A percentile compares a stretch with the other conserved stretches of the same genome.
Evolutionary conservation across 345 rosid genomes (phyloP).

Genomic region (Gossypium arboreum): DNA sequence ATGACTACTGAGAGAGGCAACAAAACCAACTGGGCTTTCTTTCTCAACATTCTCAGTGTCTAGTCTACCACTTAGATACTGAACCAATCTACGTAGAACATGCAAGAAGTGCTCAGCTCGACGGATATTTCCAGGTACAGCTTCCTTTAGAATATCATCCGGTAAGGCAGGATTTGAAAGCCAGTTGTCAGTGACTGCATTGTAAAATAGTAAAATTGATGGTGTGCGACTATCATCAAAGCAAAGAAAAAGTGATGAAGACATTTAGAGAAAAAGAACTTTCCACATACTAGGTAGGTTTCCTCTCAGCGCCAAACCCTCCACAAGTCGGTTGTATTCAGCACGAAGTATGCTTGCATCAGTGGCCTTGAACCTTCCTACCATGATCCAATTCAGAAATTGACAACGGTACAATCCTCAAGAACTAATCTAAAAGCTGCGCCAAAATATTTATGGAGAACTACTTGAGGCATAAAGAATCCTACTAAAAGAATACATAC

Average conservation of each 20-base stretch:
- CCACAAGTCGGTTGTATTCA: slow-evolving; percentile 87
- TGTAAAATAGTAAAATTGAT: neutral
- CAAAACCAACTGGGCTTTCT: slow-evolving; percentile 89
- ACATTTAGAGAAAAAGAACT: neutral
- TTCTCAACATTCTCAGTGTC: slow-evolving; percentile 87
- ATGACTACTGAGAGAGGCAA: slow-evolving; percentile 55
- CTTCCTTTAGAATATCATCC: slow-evolving; percentile 88
- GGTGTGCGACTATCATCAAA: neutral
- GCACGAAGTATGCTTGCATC: slow-evolving; percentile 89
- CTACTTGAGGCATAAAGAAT: neutral
- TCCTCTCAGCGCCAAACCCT: slow-evolving; percentile 91
- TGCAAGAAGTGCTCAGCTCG: slow-evolving; percentile 94
- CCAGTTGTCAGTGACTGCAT: slow-evolving; percentile 72
- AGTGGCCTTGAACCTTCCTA: slow-evolving; percentile 99
- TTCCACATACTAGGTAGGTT: slow-evolving; percentile 64
- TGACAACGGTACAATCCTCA: neutral
- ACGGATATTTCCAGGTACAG: slow-evolving; percentile 96
- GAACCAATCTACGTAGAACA: slow-evolving; percentile 84
- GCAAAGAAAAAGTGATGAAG: neutral
- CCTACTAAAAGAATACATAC: slow-evolving; percentile 31
- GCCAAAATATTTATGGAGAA: neutral
- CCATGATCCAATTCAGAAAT: slow-evolving; percentile 37
- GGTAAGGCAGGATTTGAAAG: slow-evolving; percentile 99
- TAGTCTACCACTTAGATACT: slow-evolving; percentile 66
- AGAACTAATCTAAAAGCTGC: slow-evolving; percentile 14